These are phyloP conservation scores for Aureobasidium pullulans DNA, from an alignment of 2,329 filamentous ascomycete genomes.

Conservation along the genomic window DNA sequence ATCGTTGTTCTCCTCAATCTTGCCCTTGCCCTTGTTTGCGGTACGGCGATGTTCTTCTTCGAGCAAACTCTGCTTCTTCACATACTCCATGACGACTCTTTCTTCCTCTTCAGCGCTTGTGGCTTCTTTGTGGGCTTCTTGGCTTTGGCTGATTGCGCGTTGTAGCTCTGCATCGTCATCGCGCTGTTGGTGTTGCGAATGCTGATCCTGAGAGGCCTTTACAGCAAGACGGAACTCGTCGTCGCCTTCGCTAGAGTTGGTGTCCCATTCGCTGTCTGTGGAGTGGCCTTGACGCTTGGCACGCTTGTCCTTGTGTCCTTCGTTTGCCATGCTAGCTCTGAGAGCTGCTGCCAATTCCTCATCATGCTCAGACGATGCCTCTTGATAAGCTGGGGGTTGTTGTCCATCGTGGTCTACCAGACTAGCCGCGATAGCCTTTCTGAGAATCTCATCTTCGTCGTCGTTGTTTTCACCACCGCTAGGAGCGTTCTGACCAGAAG, in stretches of 20 bases:
- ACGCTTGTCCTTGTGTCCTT: background rate
- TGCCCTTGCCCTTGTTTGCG: constrained; percentile 28
- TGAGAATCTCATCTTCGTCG: constrained; percentile 34
- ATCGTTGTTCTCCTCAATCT: constrained; percentile 15
- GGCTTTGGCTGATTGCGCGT: constrained; percentile 23
- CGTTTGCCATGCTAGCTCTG: constrained; percentile 24
- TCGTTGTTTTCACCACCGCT: constrained; percentile 12
- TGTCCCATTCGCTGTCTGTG: constrained; percentile 4
- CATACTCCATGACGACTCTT: constrained; percentile 66
- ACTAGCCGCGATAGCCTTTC: constrained; percentile 45
- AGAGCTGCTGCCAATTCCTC: constrained; percentile 31
- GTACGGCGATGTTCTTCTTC: constrained; percentile 51
- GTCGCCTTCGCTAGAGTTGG: constrained; percentile 9
- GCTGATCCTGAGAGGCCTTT: constrained; percentile 3
- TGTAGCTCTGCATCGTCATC: constrained; percentile 27
- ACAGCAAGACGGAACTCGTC: constrained; percentile 21
- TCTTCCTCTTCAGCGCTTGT: constrained; percentile 50
- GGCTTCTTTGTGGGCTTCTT: constrained; percentile 29
- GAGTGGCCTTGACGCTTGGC: background rate
- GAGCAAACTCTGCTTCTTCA: constrained; percentile 66
- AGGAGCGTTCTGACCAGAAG: constrained; percentile 17
- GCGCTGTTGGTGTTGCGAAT: constrained; percentile 22
- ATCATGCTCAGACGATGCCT: background rate
- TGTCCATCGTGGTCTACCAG: constrained; percentile 28
- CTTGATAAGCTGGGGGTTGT: background rate